Evolutionary conservation across 768 basidiomycete species (phyloP), one percentile per base, ranked within the genome.

Genomic region (Cubamyces lactineus): DNA sequence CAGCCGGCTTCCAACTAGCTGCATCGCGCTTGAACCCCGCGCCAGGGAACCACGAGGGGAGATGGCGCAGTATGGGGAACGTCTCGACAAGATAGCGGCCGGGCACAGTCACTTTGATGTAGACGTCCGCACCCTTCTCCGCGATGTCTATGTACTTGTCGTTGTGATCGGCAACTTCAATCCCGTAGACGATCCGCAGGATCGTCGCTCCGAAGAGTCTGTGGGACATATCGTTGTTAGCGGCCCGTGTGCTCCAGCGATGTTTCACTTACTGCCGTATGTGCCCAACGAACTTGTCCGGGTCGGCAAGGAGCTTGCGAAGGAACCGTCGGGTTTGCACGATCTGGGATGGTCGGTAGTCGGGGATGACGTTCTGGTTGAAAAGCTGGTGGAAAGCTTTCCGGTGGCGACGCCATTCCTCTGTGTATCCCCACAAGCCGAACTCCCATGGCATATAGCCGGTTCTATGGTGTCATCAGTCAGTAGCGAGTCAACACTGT

Each of bases 81-180:
- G 68, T 40, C 48, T 76, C 75, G 16, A 76, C 73, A 7, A 72
- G 62, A 56, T 69, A 74, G 7, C 67, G 64, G 23, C 68, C 69
- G 1, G 73, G 70, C 5, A 52, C 56, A 8, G 63, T 53, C 13
- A 67, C 51, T 30, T 64, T 66, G 13, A 67, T 66, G 39, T 74
- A 72, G 8, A 69, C 67, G 13, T 68, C 63, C 59, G 73, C 70
- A 0, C 69, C 68, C 11, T 66, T 62, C 24, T 73, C 69, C 1
- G 70, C 62, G 19, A 71, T 49, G 45, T 45, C 17, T 16, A 77
- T 53, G 34, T 72, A 66, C 15, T 52, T 42, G 58, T 77, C 75
- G n/a, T 72, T 52, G 21, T 64, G 45, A 17, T 64, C 67, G 3
- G 61, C 63, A 3, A 67, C 68, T 3, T 67, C 63, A 50, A 72